A percentile compares a stretch with the other conserved stretches of the same genome.
Conservation (phyloP, 768 basidiomycete species). For the Boletellus emodensis region DNA sequence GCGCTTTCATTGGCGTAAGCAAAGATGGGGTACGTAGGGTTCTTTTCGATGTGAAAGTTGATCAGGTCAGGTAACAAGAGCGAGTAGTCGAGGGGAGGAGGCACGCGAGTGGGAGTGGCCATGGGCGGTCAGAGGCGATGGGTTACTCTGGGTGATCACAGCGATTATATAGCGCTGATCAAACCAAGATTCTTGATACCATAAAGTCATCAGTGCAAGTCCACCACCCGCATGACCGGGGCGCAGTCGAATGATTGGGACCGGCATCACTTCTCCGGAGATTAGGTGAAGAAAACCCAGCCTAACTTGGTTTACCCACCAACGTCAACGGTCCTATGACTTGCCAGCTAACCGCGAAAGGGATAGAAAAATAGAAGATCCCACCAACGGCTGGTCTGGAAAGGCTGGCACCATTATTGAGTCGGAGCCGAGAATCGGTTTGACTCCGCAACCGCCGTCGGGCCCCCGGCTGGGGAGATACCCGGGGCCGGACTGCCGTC, state of each 20-base stretch:
- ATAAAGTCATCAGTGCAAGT: not conserved
- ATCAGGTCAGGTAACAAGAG: slow-evolving; percentile 20
- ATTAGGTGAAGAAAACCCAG: not conserved
- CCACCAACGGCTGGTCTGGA: no score
- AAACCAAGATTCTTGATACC: not conserved
- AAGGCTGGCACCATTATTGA: no score
- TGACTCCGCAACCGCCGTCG: no score
- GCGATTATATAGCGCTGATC: slow-evolving; percentile 12
- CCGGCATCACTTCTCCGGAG: not conserved
- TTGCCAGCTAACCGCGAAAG: no score
- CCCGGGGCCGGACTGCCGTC: no score
- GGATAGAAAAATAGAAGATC: no score
- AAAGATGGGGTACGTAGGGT: slow-evolving; percentile 10
- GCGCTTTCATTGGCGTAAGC: slow-evolving; percentile 13
- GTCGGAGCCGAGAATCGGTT: no score
- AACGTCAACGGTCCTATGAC: no score
- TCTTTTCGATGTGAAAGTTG: slow-evolving; percentile 20
- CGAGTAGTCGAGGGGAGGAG: slow-evolving; percentile 19
- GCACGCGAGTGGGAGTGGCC: not conserved
- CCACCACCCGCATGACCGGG: not conserved
- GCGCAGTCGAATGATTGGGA: no score
- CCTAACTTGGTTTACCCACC: no score
- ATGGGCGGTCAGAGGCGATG: not conserved
- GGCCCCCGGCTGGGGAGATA: no score
- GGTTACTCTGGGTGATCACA: not conserved